These are phyloP conservation scores for Mycosphaerella arachidis DNA, from an alignment of 2,329 filamentous ascomycete species.

Conservation along the genomic window DNA sequence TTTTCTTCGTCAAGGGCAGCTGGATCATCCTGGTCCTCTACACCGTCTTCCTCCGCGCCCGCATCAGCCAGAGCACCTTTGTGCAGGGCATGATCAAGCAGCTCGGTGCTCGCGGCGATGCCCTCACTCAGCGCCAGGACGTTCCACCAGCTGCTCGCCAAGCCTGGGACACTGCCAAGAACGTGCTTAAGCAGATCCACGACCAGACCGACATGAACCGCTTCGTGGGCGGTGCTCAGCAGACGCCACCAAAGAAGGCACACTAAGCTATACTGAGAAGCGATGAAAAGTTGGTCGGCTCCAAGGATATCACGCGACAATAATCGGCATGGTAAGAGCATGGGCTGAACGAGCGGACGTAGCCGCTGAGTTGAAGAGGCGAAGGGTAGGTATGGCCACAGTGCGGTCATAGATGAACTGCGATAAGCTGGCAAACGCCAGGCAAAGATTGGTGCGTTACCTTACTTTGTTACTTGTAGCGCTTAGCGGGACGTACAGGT, in stretches of 20 bases:
- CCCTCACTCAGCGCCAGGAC: conserved; percentile 77
- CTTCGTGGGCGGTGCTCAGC: conserved; percentile 23
- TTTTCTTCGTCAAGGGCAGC: conserved; percentile 84
- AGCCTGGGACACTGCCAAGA: conserved; percentile 77
- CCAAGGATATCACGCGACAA: background rate
- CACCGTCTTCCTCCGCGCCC: conserved; percentile 85
- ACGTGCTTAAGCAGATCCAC: conserved; percentile 65
- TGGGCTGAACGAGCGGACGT: background rate
- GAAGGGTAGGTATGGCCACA: background rate
- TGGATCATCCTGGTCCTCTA: conserved; percentile 86
- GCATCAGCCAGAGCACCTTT: conserved; percentile 85
- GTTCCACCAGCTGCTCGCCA: conserved; percentile 75
- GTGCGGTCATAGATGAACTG: background rate
- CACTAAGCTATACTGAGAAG: conserved; percentile 38
- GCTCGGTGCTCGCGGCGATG: conserved; percentile 71
- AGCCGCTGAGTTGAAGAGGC: too few relatives aligned
- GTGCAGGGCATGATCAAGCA: conserved; percentile 78
- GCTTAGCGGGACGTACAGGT: background rate
- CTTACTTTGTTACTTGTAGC: background rate
- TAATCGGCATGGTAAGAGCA: background rate
- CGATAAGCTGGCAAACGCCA: background rate
- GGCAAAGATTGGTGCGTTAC: background rate
- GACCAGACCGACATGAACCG: conserved; percentile 71
- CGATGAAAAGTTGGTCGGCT: background rate
- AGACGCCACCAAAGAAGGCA: conserved; percentile 60